These are phyloP conservation scores for Echinosophora koreensis DNA, from an alignment of 306 rosid genomes.

Conservation along the genomic window DNA sequence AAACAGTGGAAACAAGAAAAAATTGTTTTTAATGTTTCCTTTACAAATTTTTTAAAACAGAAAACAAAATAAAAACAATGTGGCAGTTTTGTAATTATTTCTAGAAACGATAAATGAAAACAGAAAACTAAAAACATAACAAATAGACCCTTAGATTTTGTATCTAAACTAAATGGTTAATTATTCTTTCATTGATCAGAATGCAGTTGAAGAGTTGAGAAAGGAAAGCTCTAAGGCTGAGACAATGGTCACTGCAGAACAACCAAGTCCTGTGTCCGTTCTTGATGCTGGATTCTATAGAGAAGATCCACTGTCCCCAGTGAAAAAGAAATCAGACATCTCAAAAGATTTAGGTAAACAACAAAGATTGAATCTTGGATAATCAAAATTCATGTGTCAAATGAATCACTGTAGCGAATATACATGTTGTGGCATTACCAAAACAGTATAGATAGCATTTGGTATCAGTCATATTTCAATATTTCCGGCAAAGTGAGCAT, in stretches of 20 bases:
- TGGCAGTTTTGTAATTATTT: too few relatives aligned
- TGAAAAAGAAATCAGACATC: constrained; percentile 75
- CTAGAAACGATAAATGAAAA: too few relatives aligned
- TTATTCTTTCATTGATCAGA: constrained; percentile 58
- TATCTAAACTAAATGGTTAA: constrained; percentile 38
- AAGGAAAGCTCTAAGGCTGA: constrained; percentile 52
- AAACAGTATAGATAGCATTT: too few relatives aligned
- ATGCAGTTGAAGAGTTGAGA: constrained; percentile 47
- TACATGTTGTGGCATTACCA: constrained; percentile 9
- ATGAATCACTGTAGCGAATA: not conserved
- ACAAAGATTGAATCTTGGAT: constrained; percentile 14
- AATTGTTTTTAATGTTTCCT: too few relatives aligned
- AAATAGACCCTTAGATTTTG: too few relatives aligned
- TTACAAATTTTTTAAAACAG: too few relatives aligned
- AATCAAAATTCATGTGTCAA: constrained; percentile 14
- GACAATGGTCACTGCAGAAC: constrained; percentile 64
- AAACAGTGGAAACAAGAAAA: too few relatives aligned
- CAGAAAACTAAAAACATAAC: too few relatives aligned
- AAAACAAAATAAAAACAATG: too few relatives aligned
- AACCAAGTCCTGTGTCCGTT: constrained; percentile 96
- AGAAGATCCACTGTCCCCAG: constrained; percentile 96
- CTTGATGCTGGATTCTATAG: constrained; percentile 83
- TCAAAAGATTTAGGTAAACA: constrained; percentile 64
- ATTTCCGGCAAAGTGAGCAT: too few relatives aligned
- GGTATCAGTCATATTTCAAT: too few relatives aligned